A percentile compares a stretch with the other conserved stretches of the same genome.
phyloP scores from a whole-genome alignment of 1,139 yeast species.

The Candida mesenterica region DNA sequence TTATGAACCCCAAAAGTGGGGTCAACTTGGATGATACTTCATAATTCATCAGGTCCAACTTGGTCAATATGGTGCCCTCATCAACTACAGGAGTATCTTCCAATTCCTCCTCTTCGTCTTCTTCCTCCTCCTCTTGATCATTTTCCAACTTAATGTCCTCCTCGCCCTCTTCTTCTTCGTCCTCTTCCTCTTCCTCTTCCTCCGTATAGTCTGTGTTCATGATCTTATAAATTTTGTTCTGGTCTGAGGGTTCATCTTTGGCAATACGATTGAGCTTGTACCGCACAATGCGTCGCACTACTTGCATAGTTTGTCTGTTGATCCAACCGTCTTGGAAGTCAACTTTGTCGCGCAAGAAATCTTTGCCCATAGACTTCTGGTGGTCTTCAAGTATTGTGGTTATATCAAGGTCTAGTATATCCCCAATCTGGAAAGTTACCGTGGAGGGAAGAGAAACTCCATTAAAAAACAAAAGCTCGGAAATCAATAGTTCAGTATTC shows the following conservation, averaged over 20 bases:
- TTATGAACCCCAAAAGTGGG: constrained; percentile 45
- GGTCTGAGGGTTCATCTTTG: constrained; percentile 42
- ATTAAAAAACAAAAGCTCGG: constrained; percentile 62
- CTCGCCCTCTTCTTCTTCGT: constrained; percentile 20
- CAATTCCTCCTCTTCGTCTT: constrained; percentile 11
- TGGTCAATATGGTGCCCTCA: constrained; percentile 29
- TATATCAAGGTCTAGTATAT: constrained; percentile 68
- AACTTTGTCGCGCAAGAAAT: constrained; percentile 42
- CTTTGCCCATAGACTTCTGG: constrained; percentile 31
- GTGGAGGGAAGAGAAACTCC: constrained; percentile 70
- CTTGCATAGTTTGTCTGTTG: constrained; percentile 56
- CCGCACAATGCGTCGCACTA: constrained; percentile 66
- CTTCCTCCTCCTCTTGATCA: constrained; percentile 19
- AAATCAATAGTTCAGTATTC: constrained; percentile 27
- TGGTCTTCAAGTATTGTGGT: constrained; percentile 42
- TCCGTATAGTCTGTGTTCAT: constrained; percentile 38
- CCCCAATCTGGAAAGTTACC: constrained; percentile 79
- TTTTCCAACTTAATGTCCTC: constrained; percentile 22
- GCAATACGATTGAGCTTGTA: constrained; percentile 64
- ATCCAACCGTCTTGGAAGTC: constrained; percentile 75
- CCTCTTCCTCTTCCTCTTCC: constrained; percentile 23
- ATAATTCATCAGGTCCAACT: constrained; percentile 33
- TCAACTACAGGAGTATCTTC: constrained; percentile 17
- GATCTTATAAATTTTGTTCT: constrained; percentile 42
- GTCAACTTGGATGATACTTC: constrained; percentile 38